Evolutionary conservation across 2,329 filamentous ascomycete species (phyloP), one percentile per base, ranked within the genome.

Genomic region (Eurotiales sp.): DNA sequence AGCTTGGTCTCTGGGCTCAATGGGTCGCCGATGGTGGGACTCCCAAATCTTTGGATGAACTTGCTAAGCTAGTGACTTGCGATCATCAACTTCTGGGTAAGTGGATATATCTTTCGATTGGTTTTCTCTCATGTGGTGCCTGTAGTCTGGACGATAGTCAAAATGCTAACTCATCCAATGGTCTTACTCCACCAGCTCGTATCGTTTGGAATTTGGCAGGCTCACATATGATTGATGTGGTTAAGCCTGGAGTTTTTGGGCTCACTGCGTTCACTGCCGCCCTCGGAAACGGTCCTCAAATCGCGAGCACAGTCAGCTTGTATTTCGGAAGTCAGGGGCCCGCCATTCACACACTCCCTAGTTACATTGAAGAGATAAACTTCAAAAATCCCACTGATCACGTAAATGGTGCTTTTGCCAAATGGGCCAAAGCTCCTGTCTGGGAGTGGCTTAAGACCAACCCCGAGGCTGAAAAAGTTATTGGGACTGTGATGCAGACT

Each of bases 401-500:
- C 19, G 46, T 41, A 11, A 41, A 48, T 8, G 36, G 46, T 12
- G 29, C 37, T 11, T 48, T 48, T 41, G 36, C 36, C 25, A 40
- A 48, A 29, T 48, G 46, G 46, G 37, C 46, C n/a, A 41, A 41
- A 15, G 37, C 34, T 40, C 34, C 46, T 23, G n/a, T 48, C 11
- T 48, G 46, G 46, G 46, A 48, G 12, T 48, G 46, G 46, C 23
- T 48, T 12, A 48, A 48, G 25, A 36, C 21, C 10, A 37, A 48
- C 27, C 36, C 46, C 11, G 46, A 41, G 17, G 37, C 46, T 11
- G 46, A 48, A 21, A 41, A 32, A 32, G 34, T 48, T 17, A 41
- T 48, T 29, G 46, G 46, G 7, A 48, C 46, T 41, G 46, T 48
- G 15, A 48, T 48, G 46, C 27, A 32, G 46, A 48, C 46, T 41